Base-by-base conservation (phyloP, 106 monocot genomes). In the Allium cepa region DNA sequence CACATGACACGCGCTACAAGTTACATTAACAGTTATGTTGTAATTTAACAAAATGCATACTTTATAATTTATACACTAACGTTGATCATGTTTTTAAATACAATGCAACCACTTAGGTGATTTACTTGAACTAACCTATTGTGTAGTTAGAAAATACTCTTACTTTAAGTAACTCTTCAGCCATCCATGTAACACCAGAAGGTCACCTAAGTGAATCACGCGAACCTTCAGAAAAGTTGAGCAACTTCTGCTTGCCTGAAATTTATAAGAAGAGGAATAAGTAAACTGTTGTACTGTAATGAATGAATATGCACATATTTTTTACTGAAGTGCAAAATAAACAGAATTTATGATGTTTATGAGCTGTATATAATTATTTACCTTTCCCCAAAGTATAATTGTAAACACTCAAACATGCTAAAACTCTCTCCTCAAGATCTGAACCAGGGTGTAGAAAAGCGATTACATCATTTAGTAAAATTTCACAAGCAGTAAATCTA, bases 201-300 rank as follows among this genome's bases (percentile, higher is more conserved):
- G 92, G 92, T n/a, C 97, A 86, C 72, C 97, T 75, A 62, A 97
- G 82, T 66, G 97, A 97, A 75, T 97, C 97, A 62, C 87, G 61
- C 59, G 76, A 68, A 53, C 89, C 84, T 56, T 97, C 97, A 11
- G 97, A 86, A 73, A 87, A 92, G 66, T 72, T 81, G 64, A 89
- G 89, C 64, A 97, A 50, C 63, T 81, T 92, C 69, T 90, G 84
- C 71, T 92, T 92, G 10, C 92, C 96, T 96, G 79, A 67, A 60
- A 72, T 46, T 22, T 22, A 22, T 22, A 22, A 22, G 22, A 22
- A 22, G 22, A 22, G 22, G 22, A 22, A 0, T 22, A 22, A 22
- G 22, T 22, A 22, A 22, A 22, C 22, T 22, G 1, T 22, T 22
- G 1, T 22, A 22, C n/a, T 22, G 22, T 1, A 22, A 22, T 22